Base-by-base conservation (phyloP, 192 early-diverging fungal genomes). In the Chytriomyces hyalinus region DNA sequence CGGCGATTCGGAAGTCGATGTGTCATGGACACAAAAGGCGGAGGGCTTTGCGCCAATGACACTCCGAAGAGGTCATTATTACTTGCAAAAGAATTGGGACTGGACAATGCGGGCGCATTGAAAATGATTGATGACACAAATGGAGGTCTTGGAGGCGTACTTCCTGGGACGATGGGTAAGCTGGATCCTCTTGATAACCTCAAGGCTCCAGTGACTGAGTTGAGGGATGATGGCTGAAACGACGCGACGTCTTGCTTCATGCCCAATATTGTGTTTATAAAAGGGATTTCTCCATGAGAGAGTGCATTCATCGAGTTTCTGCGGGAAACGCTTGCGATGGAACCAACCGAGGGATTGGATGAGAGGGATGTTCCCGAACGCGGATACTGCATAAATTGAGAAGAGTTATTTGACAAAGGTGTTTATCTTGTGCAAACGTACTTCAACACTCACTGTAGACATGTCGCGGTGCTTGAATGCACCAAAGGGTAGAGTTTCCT, bases 401-500 rank as follows among this genome's bases (percentile, higher is more conserved):
- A 17, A 57, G 13, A 3, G 36, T 36, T 36, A 36, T 2, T 1
- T 36, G 36, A 36, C 36, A 36, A 0, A 36, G 36, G 36, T 36
- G 36, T 36, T 36, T 36, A 36, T 36, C 36, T 36, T 36, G 2
- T 0, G 36, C 36, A 36, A 36, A 36, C 36, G 36, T 3, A 36
- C 36, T 36, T 36, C 60, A 43, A n/a, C 60, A 63, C 71, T 22
- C 71, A 73, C 71, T 60, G 45, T 73, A 22, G 24, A 7, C 9
- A n/a, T 15, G 26, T 49, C 68, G 24, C 20, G 13, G 53, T 53
- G 26, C 11, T 3, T 8, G 62, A 62, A 73, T 26, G 62, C 59
- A 45, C 62, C 17, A 22, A 73, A 73, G 15, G 71, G 71, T 24
- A 57, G 71, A 73, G 59, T 73, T 46, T 73, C 71, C 44, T 73